Evolutionary conservation across 768 basidiomycete species (phyloP).

Genomic region (Tylopilus felleus): DNA sequence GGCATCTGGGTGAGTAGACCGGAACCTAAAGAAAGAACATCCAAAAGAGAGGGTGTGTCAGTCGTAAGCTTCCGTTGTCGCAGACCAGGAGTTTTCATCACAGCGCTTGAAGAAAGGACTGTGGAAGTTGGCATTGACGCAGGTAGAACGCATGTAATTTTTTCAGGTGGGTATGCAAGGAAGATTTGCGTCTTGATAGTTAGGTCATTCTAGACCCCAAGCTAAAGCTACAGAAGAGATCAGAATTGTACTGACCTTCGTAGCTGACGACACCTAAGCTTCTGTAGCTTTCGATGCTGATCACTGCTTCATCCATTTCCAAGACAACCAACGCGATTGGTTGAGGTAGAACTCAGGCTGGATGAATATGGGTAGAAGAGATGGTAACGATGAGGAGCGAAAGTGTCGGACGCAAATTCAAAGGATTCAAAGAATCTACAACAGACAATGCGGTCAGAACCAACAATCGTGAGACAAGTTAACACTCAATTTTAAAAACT

Average conservation of each 20-base stretch:
- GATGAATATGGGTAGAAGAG: slow-evolving; percentile 72
- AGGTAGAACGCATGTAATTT: slow-evolving; percentile 84
- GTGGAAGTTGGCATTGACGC: slow-evolving; percentile 63
- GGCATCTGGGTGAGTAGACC: slow-evolving; percentile 50
- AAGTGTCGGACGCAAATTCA: slow-evolving; percentile 35
- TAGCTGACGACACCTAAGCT: slow-evolving; percentile 85
- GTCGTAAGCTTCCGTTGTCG: slow-evolving; percentile 26
- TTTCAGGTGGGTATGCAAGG: slow-evolving; percentile 74
- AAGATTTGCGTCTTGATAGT: slow-evolving; percentile 49
- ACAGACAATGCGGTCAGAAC: no score
- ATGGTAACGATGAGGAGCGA: slow-evolving; percentile 89
- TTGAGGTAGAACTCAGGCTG: slow-evolving; percentile 67
- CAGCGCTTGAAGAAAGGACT: slow-evolving; percentile 46
- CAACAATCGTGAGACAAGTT: no score
- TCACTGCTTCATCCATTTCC: slow-evolving; percentile 89
- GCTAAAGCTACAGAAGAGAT: no score
- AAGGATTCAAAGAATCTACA: no score
- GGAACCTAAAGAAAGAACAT: slow-evolving; percentile 34
- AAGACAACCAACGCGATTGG: slow-evolving; percentile 73
- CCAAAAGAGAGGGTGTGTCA: slow-evolving; percentile 8
- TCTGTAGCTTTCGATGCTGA: slow-evolving; percentile 77
- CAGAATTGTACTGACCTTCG: slow-evolving; percentile 59
- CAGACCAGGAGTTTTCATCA: slow-evolving; percentile 47
- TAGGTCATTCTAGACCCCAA: not conserved
- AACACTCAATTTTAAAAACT: no score